Base-by-base conservation (phyloP, 345 rosid species). In the Streptanthus diversifolius region DNA sequence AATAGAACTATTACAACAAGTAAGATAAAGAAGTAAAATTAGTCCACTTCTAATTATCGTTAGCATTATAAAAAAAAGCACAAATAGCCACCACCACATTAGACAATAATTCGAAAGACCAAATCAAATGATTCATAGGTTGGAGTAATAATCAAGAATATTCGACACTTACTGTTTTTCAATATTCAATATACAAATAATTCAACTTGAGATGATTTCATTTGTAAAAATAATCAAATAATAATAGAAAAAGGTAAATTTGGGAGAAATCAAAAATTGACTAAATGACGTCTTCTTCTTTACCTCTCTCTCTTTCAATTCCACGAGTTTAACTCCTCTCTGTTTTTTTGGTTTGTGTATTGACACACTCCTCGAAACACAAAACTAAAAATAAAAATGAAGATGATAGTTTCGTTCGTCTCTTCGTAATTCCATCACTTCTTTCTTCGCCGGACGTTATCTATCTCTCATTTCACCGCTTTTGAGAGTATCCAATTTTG, bases 1-100 rank as follows among this genome's bases (percentile, higher is more conserved):
- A 15, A 22, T n/a, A n/a, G n/a, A 25, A 58, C 39, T 59, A 59
- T 9, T n/a, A 3, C 17, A 35, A 48, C 19, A 49, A 66, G 27
- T 54, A 56, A 52, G 17, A 15, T 1, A 24, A 24, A 61, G 29
- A 68, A 62, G 40, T 8, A 4, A 33, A 62, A 69, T 61, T 43
- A 75, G 75, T 70, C 62, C 55, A 70, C 61, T 70, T 54, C 71
- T 70, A 63, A 76, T 56, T 45, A 70, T 63, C 66, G 62, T 69
- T 45, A 36, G 60, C 62, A 70, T 35, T 36, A 70, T 51, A 37
- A 76, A 54, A 70, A 66, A 70, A 70, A 70, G 39, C 61, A 70
- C 32, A 68, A 63, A 61, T 76, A 75, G 66, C 30, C 65, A 70
- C 71, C 74, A 75, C 74, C 74, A 39, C 68, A 54, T 58, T 14